Evolutionary conservation across 2,329 filamentous ascomycete genomes (phyloP).

Genomic region (Exophiala bonariae): DNA sequence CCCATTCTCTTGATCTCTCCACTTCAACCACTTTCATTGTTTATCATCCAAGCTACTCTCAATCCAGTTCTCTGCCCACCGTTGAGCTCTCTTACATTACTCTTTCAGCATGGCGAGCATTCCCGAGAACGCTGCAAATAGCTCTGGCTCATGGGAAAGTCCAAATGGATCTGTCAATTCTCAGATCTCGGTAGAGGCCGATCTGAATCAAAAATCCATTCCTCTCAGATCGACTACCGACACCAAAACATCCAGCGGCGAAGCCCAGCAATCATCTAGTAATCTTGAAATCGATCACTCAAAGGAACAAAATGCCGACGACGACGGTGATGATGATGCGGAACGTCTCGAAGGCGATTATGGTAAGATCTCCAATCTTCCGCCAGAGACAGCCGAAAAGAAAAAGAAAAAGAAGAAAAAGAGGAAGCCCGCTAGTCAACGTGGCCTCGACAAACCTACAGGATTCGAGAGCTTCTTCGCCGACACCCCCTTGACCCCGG

Average conservation of each 20-base stretch:
- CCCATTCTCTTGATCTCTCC: too few relatives aligned
- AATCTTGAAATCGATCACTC: too few relatives aligned
- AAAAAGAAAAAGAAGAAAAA: conserved; percentile 39
- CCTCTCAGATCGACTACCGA: too few relatives aligned
- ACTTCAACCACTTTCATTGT: too few relatives aligned
- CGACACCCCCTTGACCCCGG: conserved; percentile 74
- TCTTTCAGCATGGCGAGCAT: not conserved
- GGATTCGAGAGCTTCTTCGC: conserved; percentile 81
- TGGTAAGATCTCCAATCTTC: conserved; percentile 15
- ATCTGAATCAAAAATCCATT: too few relatives aligned
- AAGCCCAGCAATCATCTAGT: not conserved
- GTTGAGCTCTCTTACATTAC: not conserved
- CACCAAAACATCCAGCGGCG: not conserved
- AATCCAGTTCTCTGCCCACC: not conserved
- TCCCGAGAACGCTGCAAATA: too few relatives aligned
- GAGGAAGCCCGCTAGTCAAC: conserved; percentile 39
- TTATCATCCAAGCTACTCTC: not conserved
- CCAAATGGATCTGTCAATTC: too few relatives aligned
- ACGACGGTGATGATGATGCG: conserved; percentile 2
- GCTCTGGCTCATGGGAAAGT: too few relatives aligned
- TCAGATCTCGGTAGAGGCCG: too few relatives aligned
- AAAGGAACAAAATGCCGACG: too few relatives aligned
- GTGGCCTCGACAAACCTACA: conserved; percentile 48
- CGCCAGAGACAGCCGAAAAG: conserved; percentile 12
- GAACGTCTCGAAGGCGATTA: conserved; percentile 7